Evolutionary conservation across 2,329 filamentous ascomycete genomes (phyloP).

Genomic region (Neonectria hederae): DNA sequence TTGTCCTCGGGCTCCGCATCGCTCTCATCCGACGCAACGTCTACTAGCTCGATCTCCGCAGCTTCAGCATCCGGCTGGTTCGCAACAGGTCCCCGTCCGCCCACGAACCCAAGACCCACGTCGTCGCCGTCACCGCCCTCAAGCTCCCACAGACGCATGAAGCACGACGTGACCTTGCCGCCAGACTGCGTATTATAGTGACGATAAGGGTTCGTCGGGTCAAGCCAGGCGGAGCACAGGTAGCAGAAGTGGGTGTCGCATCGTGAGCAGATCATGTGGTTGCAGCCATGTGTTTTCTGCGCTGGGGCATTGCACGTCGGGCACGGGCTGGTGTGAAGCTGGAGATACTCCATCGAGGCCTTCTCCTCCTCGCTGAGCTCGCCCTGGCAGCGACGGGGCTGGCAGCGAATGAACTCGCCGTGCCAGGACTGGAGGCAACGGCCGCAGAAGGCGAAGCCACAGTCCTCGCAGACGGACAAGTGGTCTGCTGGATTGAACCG

Average conservation of each 20-base stretch:
- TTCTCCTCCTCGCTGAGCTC: slow-evolving; percentile 87
- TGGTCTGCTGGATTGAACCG: slow-evolving; percentile 66
- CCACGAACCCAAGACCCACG: slow-evolving; percentile 57
- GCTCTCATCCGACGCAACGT: slow-evolving; percentile 29
- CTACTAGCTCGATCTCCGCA: slow-evolving; percentile 35
- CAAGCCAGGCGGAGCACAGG: slow-evolving; percentile 87
- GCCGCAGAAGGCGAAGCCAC: slow-evolving; percentile 86
- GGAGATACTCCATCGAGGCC: slow-evolving; percentile 85
- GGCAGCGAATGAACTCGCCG: slow-evolving; percentile 79
- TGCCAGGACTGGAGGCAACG: slow-evolving; percentile 84
- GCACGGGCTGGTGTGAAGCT: slow-evolving; percentile 83
- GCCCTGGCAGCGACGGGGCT: slow-evolving; percentile 69
- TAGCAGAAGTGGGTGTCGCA: slow-evolving; percentile 97
- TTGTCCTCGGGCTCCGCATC: slow-evolving; percentile 45
- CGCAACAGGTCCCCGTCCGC: slow-evolving; percentile 44
- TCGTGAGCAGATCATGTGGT: slow-evolving; percentile 94
- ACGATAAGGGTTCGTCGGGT: slow-evolving; percentile 81
- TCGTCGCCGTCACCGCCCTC: slow-evolving; percentile 78
- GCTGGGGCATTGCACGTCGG: slow-evolving; percentile 86
- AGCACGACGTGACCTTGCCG: slow-evolving; percentile 71
- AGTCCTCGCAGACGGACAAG: slow-evolving; percentile 88
- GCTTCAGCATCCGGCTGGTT: slow-evolving; percentile 25
- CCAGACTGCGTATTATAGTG: slow-evolving; percentile 80
- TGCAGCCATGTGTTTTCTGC: slow-evolving; percentile 94
- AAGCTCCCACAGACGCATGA: slow-evolving; percentile 88